Evolutionary conservation across 2,329 filamentous ascomycete genomes (phyloP).

Genomic region (Chalaropsis ovoidea): DNA sequence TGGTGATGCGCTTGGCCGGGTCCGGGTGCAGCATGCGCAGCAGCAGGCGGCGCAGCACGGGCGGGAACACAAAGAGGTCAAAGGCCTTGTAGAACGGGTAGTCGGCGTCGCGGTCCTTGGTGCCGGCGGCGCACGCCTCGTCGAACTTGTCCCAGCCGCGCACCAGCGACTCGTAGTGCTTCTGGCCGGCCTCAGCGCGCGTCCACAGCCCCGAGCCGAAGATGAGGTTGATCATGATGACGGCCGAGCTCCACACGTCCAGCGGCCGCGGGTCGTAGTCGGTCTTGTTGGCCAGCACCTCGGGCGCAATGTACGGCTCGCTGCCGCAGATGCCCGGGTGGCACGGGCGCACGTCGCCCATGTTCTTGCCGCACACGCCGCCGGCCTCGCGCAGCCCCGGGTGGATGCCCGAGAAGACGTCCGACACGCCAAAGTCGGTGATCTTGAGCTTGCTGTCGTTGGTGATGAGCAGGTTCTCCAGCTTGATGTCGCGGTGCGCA

Average conservation of each 20-base stretch:
- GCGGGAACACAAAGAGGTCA: slow-evolving; percentile 55
- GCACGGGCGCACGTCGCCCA: slow-evolving; percentile 61
- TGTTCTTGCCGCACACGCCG: slow-evolving; percentile 62
- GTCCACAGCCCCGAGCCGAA: slow-evolving; percentile 67
- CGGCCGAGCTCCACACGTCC: slow-evolving; percentile 77
- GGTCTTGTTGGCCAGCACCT: slow-evolving; percentile 60
- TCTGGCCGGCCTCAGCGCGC: slow-evolving; percentile 48
- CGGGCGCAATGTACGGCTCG: slow-evolving; percentile 76
- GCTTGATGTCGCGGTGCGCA: slow-evolving; percentile 82
- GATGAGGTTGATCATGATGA: slow-evolving; percentile 69
- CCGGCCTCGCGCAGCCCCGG: slow-evolving; percentile 64
- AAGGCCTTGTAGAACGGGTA: slow-evolving; percentile 57
- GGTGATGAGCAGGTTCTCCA: slow-evolving; percentile 74
- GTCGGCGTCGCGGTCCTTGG: slow-evolving; percentile 31
- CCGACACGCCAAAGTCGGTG: slow-evolving; percentile 81
- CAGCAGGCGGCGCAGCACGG: slow-evolving; percentile 58
- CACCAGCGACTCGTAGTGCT: slow-evolving; percentile 55
- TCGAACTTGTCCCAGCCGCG: slow-evolving; percentile 61
- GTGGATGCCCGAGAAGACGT: slow-evolving; percentile 74
- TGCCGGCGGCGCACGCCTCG: slow-evolving; percentile 22
- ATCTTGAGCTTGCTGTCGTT: slow-evolving; percentile 78
- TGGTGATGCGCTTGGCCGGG: slow-evolving; percentile 58
- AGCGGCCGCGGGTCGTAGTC: slow-evolving; percentile 63
- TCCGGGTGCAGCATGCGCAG: slow-evolving; percentile 76
- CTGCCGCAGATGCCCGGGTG: slow-evolving; percentile 75